These are phyloP conservation scores for Trebouxiophyceae sp. DNA, from an alignment of 163 green algal genomes.

Conservation along the genomic window DNA sequence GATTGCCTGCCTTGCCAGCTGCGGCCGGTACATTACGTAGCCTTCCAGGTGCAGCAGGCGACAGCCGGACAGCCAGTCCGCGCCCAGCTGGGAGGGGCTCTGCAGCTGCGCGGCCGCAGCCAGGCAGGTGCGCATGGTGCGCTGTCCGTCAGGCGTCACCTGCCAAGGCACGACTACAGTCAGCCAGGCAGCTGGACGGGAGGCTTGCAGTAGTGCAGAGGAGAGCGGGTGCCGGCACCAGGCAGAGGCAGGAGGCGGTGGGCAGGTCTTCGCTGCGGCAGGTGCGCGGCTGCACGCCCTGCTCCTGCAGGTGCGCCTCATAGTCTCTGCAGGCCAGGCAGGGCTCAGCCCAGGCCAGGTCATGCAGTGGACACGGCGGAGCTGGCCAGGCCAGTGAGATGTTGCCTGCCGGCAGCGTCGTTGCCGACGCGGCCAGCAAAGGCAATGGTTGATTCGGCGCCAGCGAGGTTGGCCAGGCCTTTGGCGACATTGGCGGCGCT, in stretches of 20 bases:
- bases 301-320: slow-evolving; percentile 27
- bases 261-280: slow-evolving; percentile 6
- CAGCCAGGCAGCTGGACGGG: neutral
- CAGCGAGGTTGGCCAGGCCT: slow-evolving; percentile 9
- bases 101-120: slow-evolving; percentile 56
- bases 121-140: slow-evolving; percentile 89
- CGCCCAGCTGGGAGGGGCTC: slow-evolving; percentile 24
- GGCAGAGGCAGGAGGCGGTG: slow-evolving; percentile 62
- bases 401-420: slow-evolving; percentile 33
- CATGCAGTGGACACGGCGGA: neutral
- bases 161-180: slow-evolving; percentile 3
- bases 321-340: slow-evolving; percentile 46
- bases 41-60: slow-evolving; percentile 71
- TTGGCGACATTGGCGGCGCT: slow-evolving; percentile 17
- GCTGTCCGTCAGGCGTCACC: slow-evolving; percentile 73
- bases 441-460: slow-evolving; percentile 16
- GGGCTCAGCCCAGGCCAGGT: neutral
- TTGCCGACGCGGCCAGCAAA: slow-evolving; percentile 70
- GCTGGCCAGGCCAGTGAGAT: neutral
- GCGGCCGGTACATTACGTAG: slow-evolving; percentile 67
- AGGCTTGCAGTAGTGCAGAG: neutral
- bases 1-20: slow-evolving; percentile 21
- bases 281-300: slow-evolving; percentile 39
- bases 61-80: slow-evolving; percentile 2
- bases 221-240: no score